Evolutionary conservation across 106 monocot species (phyloP).

Genomic region (Alisma plantagoaquatica): DNA sequence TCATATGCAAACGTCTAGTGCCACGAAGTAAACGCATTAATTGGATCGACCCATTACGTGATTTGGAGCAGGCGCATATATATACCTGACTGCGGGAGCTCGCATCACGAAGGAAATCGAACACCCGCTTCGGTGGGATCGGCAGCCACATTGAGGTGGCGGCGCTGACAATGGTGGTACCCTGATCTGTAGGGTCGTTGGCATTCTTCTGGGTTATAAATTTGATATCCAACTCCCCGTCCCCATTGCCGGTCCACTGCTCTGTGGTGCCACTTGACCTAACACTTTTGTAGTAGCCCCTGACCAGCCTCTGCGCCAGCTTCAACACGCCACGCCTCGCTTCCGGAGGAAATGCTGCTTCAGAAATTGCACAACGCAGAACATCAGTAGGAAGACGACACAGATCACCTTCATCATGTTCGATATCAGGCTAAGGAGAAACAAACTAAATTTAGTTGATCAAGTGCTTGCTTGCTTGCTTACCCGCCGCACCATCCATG

Average conservation of each 20-base stretch:
- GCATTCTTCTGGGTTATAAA: constrained; percentile 86
- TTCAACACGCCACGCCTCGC: constrained; percentile 92
- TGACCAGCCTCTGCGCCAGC: constrained; percentile 86
- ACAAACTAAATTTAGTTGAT: neutral
- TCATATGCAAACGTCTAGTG: too few species aligned
- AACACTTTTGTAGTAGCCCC: constrained; percentile 76
- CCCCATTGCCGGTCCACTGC: constrained; percentile 80
- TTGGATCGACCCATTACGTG: neutral
- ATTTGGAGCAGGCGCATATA: neutral
- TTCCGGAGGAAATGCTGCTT: too few species aligned
- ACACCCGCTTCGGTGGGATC: constrained; percentile 66
- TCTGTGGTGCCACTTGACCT: constrained; percentile 64
- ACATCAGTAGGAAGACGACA: too few species aligned
- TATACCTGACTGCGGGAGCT: constrained; percentile 80
- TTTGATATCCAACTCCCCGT: constrained; percentile 64
- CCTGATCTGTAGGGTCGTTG: constrained; percentile 71
- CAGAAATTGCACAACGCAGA: too few species aligned
- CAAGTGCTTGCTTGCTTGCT: too few species aligned
- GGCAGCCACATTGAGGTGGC: constrained; percentile 92
- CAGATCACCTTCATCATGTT: too few species aligned
- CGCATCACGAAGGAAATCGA: constrained; percentile 84
- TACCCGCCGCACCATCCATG: constrained; percentile 54
- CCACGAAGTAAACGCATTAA: too few species aligned
- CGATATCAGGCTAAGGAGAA: neutral
- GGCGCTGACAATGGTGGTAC: constrained; percentile 77